These are phyloP conservation scores for Microdochium trichocladiopsis DNA, from an alignment of 2,329 filamentous ascomycete genomes.

Conservation along the genomic window DNA sequence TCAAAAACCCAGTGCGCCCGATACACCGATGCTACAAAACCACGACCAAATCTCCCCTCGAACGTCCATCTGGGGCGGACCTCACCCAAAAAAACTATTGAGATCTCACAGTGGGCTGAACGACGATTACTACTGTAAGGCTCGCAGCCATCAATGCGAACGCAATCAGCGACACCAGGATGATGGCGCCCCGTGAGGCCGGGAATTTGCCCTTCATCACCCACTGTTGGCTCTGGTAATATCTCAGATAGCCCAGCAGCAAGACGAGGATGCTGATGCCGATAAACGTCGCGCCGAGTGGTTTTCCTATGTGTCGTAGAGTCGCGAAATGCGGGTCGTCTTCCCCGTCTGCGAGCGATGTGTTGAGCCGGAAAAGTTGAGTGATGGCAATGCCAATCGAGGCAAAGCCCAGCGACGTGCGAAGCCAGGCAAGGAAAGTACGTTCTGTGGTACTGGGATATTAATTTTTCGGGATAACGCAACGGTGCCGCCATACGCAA, in stretches of 20 bases:
- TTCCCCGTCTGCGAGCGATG: constrained; percentile 38
- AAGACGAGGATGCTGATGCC: constrained; percentile 69
- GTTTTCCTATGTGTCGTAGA: constrained; percentile 61
- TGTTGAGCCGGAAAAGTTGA: constrained; percentile 79
- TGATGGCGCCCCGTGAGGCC: constrained; percentile 67
- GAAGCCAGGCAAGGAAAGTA: constrained; percentile 79
- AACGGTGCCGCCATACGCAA: constrained; percentile 6
- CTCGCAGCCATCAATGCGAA: constrained; percentile 54
- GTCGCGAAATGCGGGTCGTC: constrained; percentile 28
- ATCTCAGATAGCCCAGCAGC: constrained; percentile 70
- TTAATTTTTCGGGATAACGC: neutral
- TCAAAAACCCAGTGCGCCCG: too few relatives aligned
- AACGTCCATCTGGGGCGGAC: too few relatives aligned
- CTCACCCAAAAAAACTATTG: too few relatives aligned
- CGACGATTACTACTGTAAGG: constrained; percentile 51
- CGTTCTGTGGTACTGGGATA: constrained; percentile 48
- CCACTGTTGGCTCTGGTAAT: constrained; percentile 73
- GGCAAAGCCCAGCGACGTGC: constrained; percentile 74
- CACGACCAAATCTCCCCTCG: too few relatives aligned
- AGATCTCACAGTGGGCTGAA: constrained; percentile 27
- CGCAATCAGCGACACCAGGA: constrained; percentile 61
- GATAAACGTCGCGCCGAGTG: constrained; percentile 70
- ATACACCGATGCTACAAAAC: too few relatives aligned
- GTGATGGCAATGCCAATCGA: constrained; percentile 79
- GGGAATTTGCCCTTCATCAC: constrained; percentile 75